Base-by-base conservation (phyloP, 2,329 filamentous ascomycete genomes). In the Hypoxylon sp. region DNA sequence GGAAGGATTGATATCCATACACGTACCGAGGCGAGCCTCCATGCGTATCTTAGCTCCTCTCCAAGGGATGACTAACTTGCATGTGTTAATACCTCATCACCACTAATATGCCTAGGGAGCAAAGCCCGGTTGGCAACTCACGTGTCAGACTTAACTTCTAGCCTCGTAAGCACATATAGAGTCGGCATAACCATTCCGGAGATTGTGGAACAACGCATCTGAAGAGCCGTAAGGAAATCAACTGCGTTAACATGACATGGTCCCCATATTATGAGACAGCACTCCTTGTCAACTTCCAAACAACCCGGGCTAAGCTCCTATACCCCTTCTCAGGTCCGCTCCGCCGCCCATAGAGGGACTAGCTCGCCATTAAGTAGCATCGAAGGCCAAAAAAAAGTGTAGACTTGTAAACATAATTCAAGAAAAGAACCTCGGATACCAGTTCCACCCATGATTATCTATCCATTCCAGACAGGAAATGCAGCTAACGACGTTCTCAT, bases 1-100 rank as follows among this genome's bases (percentile, higher is more conserved):
- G 46, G 46, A 57, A 58, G 58, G 68, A 64, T 53, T 50, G 35
- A 20, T 40, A 61, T 33, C 55, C 50, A 64, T 64, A 62, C 50
- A 31, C n/a, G 48, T 40, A 64, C 54, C 51, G 54, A 61, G 54
- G 49, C 55, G 49, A 57, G 42, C 55, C 68, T 57, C 62, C 59
- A 48, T 54, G 49, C 55, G 30, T 35, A 59, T 61, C 35, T 35
- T 71, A 61, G 51, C 56, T 35, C 11, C 53, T 35, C 30, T n/a
- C 33, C 5, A 22, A 54, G 27, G 40, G 37, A 65, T 50, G 20
- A 40, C 46, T 57, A 62, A 65, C 31, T n/a, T 51, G 10, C n/a
- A 58, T 27, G 51, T 55, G 49, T 62, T 35, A 42, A 33, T 56
- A 60, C 46, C 46, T 50, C 13, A 50, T 57, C n/a, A 54, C 51